These are phyloP conservation scores for Nannizziopsis barbatae DNA, from an alignment of 2,329 filamentous ascomycete species.

Conservation along the genomic window DNA sequence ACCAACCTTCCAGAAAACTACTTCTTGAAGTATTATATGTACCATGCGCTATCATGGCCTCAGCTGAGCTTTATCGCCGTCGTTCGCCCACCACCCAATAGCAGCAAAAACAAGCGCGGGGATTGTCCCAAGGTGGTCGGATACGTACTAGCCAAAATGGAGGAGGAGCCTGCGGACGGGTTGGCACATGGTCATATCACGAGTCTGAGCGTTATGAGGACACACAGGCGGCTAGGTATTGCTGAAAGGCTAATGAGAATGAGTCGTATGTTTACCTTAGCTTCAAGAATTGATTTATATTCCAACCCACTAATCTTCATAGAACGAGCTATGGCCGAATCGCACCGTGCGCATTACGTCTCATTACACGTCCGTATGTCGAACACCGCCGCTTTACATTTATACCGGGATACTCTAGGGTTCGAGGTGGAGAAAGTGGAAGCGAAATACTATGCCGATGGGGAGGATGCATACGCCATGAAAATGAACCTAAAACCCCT, in stretches of 20 bases:
- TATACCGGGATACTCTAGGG: slow-evolving; percentile 85
- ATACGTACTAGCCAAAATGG: slow-evolving; percentile 99
- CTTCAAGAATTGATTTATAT: not conserved
- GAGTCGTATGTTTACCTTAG: slow-evolving; percentile 55
- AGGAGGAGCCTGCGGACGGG: slow-evolving; percentile 88
- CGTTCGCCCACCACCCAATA: slow-evolving; percentile 67
- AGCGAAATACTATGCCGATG: slow-evolving; percentile 65
- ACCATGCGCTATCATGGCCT: slow-evolving; percentile 96
- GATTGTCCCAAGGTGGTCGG: slow-evolving; percentile 96
- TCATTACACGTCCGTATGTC: slow-evolving; percentile 90
- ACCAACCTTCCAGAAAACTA: slow-evolving; percentile 99
- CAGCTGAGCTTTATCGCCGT: slow-evolving; percentile 95
- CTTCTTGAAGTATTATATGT: slow-evolving; percentile 99
- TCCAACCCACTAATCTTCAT: slow-evolving; percentile 7
- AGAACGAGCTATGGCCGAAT: slow-evolving; percentile 96
- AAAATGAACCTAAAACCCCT: slow-evolving; percentile 59
- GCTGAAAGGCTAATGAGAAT: slow-evolving; percentile 97
- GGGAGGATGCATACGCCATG: slow-evolving; percentile 94
- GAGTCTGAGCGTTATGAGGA: slow-evolving; percentile 88
- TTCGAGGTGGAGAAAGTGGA: slow-evolving; percentile 68
- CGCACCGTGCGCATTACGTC: slow-evolving; percentile 82
- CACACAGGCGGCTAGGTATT: slow-evolving; percentile 78
- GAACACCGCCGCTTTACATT: slow-evolving; percentile 78
- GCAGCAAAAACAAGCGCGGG: slow-evolving; percentile 54
- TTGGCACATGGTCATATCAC: slow-evolving; percentile 94